phyloP scores from a whole-genome alignment of 2,329 filamentous ascomycete species.

The Ophiostoma sp. region DNA sequence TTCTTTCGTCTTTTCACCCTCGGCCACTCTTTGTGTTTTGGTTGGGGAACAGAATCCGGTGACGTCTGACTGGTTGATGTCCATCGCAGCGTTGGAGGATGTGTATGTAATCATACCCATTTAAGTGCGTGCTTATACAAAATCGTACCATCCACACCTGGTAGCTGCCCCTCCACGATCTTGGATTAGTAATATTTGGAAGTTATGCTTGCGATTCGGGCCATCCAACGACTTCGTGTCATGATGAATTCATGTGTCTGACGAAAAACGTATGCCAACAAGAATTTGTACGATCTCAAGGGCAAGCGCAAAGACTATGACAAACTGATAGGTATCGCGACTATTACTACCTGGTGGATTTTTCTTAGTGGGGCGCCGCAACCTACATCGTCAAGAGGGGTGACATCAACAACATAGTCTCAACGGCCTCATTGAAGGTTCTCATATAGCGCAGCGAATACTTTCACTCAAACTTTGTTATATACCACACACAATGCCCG shows the following conservation, averaged over 20 bases:
- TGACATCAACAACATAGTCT: neutral
- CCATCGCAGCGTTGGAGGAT: neutral
- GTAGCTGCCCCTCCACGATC: neutral
- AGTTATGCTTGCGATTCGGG: neutral
- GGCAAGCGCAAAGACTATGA: neutral
- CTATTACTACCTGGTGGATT: neutral
- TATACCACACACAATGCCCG: neutral
- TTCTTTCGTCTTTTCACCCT: neutral
- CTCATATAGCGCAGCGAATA: neutral
- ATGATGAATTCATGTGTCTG: no score
- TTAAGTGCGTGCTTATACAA: neutral
- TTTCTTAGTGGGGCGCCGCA: slow-evolving; percentile 5
- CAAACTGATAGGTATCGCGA: neutral
- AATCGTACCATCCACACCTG: neutral
- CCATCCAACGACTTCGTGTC: neutral
- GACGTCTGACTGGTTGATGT: slow-evolving; percentile 1
- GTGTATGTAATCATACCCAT: slow-evolving; percentile 6
- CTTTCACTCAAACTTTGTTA: neutral
- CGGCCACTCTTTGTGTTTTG: neutral
- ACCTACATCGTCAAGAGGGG: slow-evolving; percentile 8
- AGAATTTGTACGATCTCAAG: no score
- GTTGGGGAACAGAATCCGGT: neutral
- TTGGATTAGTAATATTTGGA: neutral
- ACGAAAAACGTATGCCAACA: no score
- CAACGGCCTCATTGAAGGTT: neutral